Base-by-base conservation (phyloP, 495 filamentous ascomycete genomes). In the Xylaria nigripes region DNA sequence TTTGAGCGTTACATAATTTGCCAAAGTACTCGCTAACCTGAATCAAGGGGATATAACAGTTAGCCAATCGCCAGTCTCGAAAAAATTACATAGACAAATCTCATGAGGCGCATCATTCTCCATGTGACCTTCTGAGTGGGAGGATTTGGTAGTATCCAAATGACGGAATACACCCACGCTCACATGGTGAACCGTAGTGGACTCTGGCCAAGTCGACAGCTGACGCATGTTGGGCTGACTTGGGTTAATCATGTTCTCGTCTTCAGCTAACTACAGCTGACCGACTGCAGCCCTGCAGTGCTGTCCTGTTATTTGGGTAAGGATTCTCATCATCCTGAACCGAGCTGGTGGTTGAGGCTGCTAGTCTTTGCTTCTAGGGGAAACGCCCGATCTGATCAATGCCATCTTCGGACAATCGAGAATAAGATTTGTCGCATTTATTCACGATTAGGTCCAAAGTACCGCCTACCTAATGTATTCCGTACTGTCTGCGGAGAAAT, bases 121-220 rank as follows among this genome's bases (percentile, higher is more conserved):
- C n/a, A n/a, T n/a, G n/a, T n/a, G n/a, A n/a, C n/a, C n/a, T n/a
- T n/a, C n/a, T n/a, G n/a, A n/a, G n/a, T n/a, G n/a, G n/a, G n/a
- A n/a, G n/a, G n/a, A n/a, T n/a, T n/a, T n/a, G n/a, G n/a, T n/a
- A n/a, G n/a, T n/a, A n/a, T n/a, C n/a, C n/a, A n/a, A n/a, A n/a
- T n/a, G n/a, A n/a, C n/a, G n/a, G n/a, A n/a, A 30, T 7, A 45
- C 36, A 34, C 13, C 46, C 45, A 44, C 9, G 46, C 53, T 55
- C 53, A 55, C 53, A 46, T 55, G 53, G 53, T 21, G 25, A 50
- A 2, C 6, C 15, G 32, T n/a, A n/a, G n/a, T n/a, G 15, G 38
- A 43, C 22, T 45, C 38, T 45, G 53, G 44, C 53, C 45, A 55
- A 45, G 53, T 49, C 50, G 45, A 41, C 34, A 18, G 44, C 45